Conservation (phyloP, 495 filamentous ascomycete genomes). For the Daldinia vernicosa region DNA sequence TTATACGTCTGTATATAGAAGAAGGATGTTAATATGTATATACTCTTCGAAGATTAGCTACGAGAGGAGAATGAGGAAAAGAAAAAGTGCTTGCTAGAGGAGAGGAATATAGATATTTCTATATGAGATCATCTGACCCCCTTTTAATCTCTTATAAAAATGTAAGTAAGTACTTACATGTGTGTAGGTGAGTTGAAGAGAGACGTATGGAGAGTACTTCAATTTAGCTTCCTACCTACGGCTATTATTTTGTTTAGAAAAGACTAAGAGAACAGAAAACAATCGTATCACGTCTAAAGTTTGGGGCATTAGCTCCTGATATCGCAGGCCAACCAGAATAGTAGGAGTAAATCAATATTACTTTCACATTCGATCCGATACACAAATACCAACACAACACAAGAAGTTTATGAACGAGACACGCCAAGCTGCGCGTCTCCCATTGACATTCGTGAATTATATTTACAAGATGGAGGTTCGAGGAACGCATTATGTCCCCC, state of each 20-base stretch:
- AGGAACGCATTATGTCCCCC: neutral
- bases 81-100: neutral
- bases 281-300: neutral
- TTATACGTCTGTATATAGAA: slow-evolving; percentile 9
- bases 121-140: neutral
- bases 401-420: slow-evolving; percentile 13
- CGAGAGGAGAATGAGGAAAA: neutral
- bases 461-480: slow-evolving; percentile 34
- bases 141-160: neutral
- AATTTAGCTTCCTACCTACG: too few species aligned
- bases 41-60: neutral
- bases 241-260: neutral
- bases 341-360: too few species aligned
- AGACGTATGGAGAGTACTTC: neutral
- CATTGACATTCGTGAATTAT: slow-evolving; percentile 37
- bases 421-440: slow-evolving; percentile 15
- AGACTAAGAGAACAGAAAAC: neutral
- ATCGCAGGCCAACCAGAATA: too few species aligned
- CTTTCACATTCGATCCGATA: too few species aligned
- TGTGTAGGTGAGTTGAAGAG: too few species aligned
- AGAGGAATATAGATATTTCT: neutral
- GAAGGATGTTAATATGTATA: neutral
- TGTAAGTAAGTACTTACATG: too few species aligned
- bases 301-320: too few species aligned
- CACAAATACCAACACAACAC: neutral